Base-by-base conservation (phyloP, 202 grass and related monocot species). In the Schoenoplectus triqueter region DNA sequence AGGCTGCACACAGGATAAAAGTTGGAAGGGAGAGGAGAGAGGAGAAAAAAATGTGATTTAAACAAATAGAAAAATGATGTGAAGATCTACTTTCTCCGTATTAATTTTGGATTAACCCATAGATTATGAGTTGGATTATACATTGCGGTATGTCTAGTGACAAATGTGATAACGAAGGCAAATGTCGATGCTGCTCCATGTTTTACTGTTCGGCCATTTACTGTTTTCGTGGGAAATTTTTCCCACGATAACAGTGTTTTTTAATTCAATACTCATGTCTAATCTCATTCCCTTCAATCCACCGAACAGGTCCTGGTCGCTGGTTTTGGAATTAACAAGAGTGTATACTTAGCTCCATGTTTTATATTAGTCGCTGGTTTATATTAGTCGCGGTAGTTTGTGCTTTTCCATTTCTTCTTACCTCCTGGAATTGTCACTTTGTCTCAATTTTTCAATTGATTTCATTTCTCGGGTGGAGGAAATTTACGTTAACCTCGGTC, bases 1-100 rank as follows among this genome's bases (percentile, higher is more conserved):
- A 82, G 85, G 78, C 74, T 82, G 87, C 59, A 82, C 87, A 86
- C 84, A 71, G 60, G 50, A 55, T 84, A 78, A 86, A 57, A 86
- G 47, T 73, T 68, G 48, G 2, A 60, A 50, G 39, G 47, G 46
- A 76, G 22, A 77, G 15, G 17, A 56, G 55, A 60, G 64, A 66
- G 64, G 46, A 77, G 45, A 22, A 66, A 77, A 68, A n/a, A 59
- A 57, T 59, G 31, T 78, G 20, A 54, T 44, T 78, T 60, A 46
- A 55, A 52, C 9, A 66, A 69, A 60, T 60, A 56, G 20, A 63
- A 20, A 85, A 15, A n/a, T 77, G 15, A 5, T 77, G 19, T 65
- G 8, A 85, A 74, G 82, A 85, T 64, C 70, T 85, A 78, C 74
- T 78, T 61, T 21, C n/a, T 69, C 18, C 71, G 17, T 54, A 65